Percentiles rank a stretch among this genome's conserved stretches.
These are phyloP conservation scores for Tinospora cordifolia DNA, from an alignment of 164 flowering plant species.

Conservation along the genomic window DNA sequence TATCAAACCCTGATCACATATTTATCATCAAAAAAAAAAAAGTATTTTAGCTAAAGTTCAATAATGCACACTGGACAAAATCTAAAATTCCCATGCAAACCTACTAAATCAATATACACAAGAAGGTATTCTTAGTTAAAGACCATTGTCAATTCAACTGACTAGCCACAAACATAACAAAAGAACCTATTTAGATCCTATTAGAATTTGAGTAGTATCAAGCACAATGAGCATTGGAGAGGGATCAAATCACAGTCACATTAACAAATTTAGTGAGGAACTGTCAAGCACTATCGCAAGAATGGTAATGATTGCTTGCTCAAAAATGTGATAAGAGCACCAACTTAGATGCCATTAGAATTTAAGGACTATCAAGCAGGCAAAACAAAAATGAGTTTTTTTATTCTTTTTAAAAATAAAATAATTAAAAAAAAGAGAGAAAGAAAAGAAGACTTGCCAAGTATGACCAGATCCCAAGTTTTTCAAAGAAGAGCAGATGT, in stretches of 20 bases:
- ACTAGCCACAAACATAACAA: background rate
- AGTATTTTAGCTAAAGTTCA: too few species aligned
- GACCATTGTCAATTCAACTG: background rate
- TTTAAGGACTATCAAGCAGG: too few species aligned
- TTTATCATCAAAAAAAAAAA: too few species aligned
- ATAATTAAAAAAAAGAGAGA: too few species aligned
- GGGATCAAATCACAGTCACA: background rate
- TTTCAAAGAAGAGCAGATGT: too few species aligned
- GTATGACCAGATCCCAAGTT: too few species aligned
- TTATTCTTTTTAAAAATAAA: too few species aligned
- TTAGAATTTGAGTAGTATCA: background rate
- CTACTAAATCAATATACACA: background rate
- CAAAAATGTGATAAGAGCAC: too few species aligned
- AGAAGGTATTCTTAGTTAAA: background rate
- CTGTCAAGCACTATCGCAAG: background rate
- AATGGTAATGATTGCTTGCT: slow-evolving; percentile 41
- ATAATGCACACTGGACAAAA: background rate
- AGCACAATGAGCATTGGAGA: background rate
- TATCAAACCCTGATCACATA: too few species aligned
- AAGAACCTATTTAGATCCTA: background rate
- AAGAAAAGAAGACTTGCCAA: too few species aligned
- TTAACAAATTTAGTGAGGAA: background rate
- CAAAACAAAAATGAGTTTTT: too few species aligned
- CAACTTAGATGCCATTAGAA: too few species aligned
- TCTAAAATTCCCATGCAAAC: background rate